Evolutionary conservation across 2,329 filamentous ascomycete genomes (phyloP), one percentile per base, ranked within the genome.

Genomic region (Pseudogymnoascus sp.): DNA sequence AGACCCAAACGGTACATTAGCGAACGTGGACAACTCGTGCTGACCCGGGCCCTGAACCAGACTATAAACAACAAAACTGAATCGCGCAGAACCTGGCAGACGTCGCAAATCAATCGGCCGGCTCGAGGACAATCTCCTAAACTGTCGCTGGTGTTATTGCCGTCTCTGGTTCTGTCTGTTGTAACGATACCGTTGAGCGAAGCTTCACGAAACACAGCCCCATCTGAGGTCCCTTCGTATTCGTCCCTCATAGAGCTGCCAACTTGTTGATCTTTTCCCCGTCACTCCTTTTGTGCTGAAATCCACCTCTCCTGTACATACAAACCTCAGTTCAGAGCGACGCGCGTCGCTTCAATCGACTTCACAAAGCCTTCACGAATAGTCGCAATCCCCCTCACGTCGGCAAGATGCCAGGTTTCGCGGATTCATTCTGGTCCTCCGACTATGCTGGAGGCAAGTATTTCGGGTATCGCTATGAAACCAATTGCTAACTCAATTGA

Each of bases 371-470:
- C n/a, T 18, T 33, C n/a, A 35, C 50, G 8, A 7, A 6, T 11
- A 53, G 47, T 53, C 47, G 50, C 28, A 14, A 56, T 56, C 50
- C n/a, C 47, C 12, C 28, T 14, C 50, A 56, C 50, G 40, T 60
- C 25, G 28, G 68, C 72, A 85, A 76, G 74, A 93, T 93, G 90
- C 89, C 90, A 70, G 85, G 90, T 71, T 97, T 99, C 78, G 87
- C 92, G 70, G 91, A 93, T 78, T 96, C 92, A 60, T 97, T 99
- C 79, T 99, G 94, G 94, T 96, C 94, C 66, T 85, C 86, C 74
- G 94, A 99, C 83, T 97, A 97, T 82, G 93, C 93, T 75, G 92
- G 90, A 81, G 92, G 89, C 90, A 79, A 75, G 83, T 73, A 65
- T 44, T 44, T 21, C n/a, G n/a, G 7, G 4, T 33, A 21, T 37